Evolutionary conservation across 75 land plant species (phyloP), one percentile per base, ranked within the genome.

Genomic region (Ceratopteris richardii): DNA sequence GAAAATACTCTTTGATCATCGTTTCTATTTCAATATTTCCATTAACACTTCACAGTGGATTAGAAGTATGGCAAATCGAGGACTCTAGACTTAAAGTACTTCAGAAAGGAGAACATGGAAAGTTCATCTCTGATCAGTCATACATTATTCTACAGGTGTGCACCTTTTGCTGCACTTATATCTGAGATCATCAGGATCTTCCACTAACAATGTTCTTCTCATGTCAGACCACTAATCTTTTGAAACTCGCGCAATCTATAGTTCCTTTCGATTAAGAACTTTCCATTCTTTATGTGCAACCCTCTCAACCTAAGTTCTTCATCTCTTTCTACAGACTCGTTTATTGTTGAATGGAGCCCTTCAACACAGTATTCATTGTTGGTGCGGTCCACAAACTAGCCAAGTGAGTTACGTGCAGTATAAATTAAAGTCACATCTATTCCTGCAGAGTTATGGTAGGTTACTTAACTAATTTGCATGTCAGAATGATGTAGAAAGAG

Each of bases 31-130:
- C 4, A 46, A 18, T 5, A 18, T 46, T 14, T 21, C 22, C 22
- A 46, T 46, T 46, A 46, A 46, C 50, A 46, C 50, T 18, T 46
- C 30, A 19, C 30, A 89, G 96, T 51, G 98, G 98, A 40, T 58
- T 89, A 64, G 95, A 88, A 71, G 83, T 93, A 63, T 93, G 98
- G 98, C 83, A 96, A 22, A 83, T 93, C 72, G 96, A 93, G 64
- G 83, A 86, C 62, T 85, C 86, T 44, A 25, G 31, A 1, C 96
- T 90, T 63, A 80, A 81, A 16, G 77, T 79, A 51, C 62, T 93
- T 17, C 79, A 82, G 42, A 83, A 79, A 57, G 54, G 82, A 22
- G 72, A 78, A 10, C 58, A 80, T 68, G 98, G 98, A 9, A 85
- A 93, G 47, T 93, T 93, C 61, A 86, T 81, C 54, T 73, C 77